Evolutionary conservation across 208 protist genomes (phyloP).

Genomic region (Novymonas esmeraldas): DNA sequence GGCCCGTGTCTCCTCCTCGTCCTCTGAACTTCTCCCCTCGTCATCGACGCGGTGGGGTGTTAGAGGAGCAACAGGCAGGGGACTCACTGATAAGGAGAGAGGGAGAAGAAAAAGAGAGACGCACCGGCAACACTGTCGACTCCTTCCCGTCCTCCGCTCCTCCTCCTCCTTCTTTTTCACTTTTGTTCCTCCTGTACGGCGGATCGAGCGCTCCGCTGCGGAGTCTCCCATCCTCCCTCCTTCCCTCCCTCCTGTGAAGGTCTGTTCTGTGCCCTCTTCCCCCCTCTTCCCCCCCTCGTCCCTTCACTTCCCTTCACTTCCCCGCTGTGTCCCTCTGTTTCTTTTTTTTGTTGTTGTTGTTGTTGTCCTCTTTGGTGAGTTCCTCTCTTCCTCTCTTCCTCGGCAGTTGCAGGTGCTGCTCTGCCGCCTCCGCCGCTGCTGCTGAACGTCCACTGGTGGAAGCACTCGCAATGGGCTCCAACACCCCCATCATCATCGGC

Average conservation of each 20-base stretch:
- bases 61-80: too few species aligned
- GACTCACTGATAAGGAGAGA: too few species aligned
- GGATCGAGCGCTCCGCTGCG: too few species aligned
- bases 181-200: too few species aligned
- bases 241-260: too few species aligned
- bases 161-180: slow-evolving; percentile 1
- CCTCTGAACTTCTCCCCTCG: too few species aligned
- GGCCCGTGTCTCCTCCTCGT: too few species aligned
- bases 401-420: not conserved
- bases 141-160: not conserved
- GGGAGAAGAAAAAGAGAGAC: too few species aligned
- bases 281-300: not conserved
- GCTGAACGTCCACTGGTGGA: not conserved
- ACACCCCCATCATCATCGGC: not conserved
- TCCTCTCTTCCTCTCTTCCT: not conserved
- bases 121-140: not conserved
- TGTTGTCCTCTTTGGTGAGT: not conserved
- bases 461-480: not conserved
- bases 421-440: not conserved
- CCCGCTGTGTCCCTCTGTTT: too few species aligned
- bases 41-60: too few species aligned
- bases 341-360: too few species aligned
- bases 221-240: too few species aligned
- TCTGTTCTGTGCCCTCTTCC: not conserved
- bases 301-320: not conserved